Evolutionary conservation across 2,329 filamentous ascomycete genomes (phyloP), one percentile per base, ranked within the genome.

Genomic region (Diplodia scrobiculata): DNA sequence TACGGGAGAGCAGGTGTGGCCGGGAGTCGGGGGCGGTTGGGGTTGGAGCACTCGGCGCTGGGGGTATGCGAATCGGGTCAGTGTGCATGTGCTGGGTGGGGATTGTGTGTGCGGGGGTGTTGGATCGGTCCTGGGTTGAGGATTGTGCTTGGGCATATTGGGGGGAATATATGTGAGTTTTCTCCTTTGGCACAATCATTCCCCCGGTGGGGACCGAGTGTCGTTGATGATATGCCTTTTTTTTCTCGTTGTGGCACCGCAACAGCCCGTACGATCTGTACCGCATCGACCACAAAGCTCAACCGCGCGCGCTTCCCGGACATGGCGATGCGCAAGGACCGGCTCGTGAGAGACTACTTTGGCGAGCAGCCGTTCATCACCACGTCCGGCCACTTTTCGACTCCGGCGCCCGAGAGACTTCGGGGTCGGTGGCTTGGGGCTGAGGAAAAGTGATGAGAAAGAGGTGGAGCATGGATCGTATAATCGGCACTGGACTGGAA

Each of bases 1-100:
- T 86, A 63, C 78, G 84, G 69, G 84, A 87, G 5, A 87, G 5
- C 84, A 84, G 71, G 79, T 87, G 7, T 88, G 83, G 80, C 82
- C 82, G 82, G 1, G 80, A 86, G 70, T 80, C 5, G 29, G 29
- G 29, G 29, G 29, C 29, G 86, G 19, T 83, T 83, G 71, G 88
- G 82, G 80, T 81, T 88, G 34, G 77, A 87, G 52, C 86, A 86
- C 0, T 71, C 72, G 38, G 71, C 72, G 11, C 63, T 73, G 32
- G 68, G 68, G 67, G 5, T 72, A 72, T 32, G 71, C 71, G 21
- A 81, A 86, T 0, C 85, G 83, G 4, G 84, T 88, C 63, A 83
- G 79, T 66, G 79, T 88, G 0, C 86, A 89, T 71, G 75, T 83
- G 0, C 76, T 89, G 2, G 80, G 81, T 89, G 2, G 80, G 81